phyloP scores from a whole-genome alignment of 805 yeast genomes.

The Metschnikowia peoriensis region DNA sequence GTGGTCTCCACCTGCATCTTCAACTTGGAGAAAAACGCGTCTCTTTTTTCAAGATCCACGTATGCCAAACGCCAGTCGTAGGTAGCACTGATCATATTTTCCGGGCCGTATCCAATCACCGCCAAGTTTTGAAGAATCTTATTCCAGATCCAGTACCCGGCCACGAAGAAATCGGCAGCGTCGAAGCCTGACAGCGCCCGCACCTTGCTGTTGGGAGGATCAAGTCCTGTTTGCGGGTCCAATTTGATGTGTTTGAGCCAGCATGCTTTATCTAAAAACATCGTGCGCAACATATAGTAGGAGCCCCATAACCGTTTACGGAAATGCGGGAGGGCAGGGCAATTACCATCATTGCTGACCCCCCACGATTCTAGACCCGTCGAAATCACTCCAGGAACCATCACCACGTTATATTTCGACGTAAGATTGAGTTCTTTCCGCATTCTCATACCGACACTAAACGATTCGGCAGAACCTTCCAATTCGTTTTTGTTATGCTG shows the following conservation, averaged over 20 bases:
- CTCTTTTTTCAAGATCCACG: conserved; percentile 83
- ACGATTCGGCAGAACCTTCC: conserved; percentile 70
- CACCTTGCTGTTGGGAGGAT: conserved; percentile 77
- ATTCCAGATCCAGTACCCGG: conserved; percentile 99
- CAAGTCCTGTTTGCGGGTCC: conserved; percentile 89
- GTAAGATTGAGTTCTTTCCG: conserved; percentile 47
- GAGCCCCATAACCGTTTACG: conserved; percentile 96
- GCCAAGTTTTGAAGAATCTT: conserved; percentile 92
- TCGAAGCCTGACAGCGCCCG: conserved; percentile 96
- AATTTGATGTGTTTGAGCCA: conserved; percentile 92
- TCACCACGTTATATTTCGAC: conserved; percentile 73
- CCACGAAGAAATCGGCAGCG: conserved; percentile 92
- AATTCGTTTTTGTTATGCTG: conserved; percentile 30
- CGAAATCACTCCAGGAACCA: conserved; percentile 95
- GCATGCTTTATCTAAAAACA: conserved; percentile 88
- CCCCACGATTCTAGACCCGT: conserved; percentile 97
- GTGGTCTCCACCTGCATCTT: conserved; percentile 70
- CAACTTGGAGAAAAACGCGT: conserved; percentile 76
- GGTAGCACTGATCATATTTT: conserved; percentile 85
- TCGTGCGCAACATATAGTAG: conserved; percentile 87
- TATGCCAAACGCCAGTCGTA: conserved; percentile 97
- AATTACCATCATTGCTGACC: conserved; percentile 59
- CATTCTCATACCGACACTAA: conserved; percentile 79
- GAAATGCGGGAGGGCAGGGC: conserved; percentile 83
- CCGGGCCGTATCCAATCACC: conserved; percentile 90